phyloP scores from a whole-genome alignment of 768 basidiomycete species.

The Tricholoma saponaceum region DNA sequence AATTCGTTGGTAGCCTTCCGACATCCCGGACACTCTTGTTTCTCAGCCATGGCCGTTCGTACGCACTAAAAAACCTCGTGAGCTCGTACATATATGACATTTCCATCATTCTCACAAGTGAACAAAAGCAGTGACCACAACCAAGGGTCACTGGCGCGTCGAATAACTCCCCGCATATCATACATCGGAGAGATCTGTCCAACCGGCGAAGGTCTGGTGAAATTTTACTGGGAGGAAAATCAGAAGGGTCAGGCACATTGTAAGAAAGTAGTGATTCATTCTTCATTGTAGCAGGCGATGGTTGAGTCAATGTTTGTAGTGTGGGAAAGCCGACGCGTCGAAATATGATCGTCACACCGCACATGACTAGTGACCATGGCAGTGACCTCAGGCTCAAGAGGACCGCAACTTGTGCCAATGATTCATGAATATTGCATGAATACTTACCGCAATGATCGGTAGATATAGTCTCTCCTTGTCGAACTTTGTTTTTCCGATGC shows the following conservation, averaged over 20 bases:
- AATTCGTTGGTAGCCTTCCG: constrained; percentile 54
- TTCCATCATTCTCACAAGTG: constrained; percentile 43
- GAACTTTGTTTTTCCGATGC: no score
- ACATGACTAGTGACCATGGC: not conserved
- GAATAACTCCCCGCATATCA: constrained; percentile 73
- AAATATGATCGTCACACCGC: not conserved
- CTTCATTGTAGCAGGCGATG: not conserved
- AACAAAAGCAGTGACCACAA: constrained; percentile 85
- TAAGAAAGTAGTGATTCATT: constrained; percentile 5
- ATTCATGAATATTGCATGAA: no score
- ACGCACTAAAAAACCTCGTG: constrained; percentile 52
- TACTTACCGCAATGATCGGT: no score
- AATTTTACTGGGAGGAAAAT: constrained; percentile 48
- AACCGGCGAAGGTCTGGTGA: constrained; percentile 57
- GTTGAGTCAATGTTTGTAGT: not conserved
- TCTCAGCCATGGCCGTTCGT: constrained; percentile 48
- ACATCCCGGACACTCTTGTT: constrained; percentile 73
- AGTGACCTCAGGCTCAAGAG: no score
- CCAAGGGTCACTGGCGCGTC: constrained; percentile 67
- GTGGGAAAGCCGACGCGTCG: constrained; percentile 3
- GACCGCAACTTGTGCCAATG: no score
- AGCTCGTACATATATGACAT: constrained; percentile 1
- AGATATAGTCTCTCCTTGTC: no score
- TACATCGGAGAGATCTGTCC: constrained; percentile 66
- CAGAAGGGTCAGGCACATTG: constrained; percentile 59